Base-by-base conservation (phyloP, 2,329 filamentous ascomycete species). In the Lithohypha guttulata region DNA sequence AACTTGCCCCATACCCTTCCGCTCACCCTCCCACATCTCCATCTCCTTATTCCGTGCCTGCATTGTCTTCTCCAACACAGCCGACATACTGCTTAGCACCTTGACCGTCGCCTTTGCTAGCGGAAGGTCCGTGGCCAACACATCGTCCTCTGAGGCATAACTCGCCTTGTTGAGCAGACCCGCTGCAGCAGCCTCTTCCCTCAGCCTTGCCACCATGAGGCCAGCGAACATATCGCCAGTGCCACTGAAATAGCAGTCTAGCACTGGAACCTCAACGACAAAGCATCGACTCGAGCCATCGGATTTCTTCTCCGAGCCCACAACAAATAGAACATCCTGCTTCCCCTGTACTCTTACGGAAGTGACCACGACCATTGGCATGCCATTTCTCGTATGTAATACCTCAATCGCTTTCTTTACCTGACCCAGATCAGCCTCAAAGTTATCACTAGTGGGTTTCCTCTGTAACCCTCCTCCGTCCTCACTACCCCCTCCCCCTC, bases 171-270 rank as follows among this genome's bases (percentile, higher is more conserved):
- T 57, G 11, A 67, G 60, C 3, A 93, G 62, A 2, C 56, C 52
- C 2, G 57, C 51, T 4, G 53, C 55, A 0, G 65, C 64, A 2
- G 61, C 62, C 18, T 84, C 86, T 65, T 96, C 84, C 42, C 89
- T 79, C 55, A 98, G 77, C 20, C 89, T 78, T 27, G 84, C 84
- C 1, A 94, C 77, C 56, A 85, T 86, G 31, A 98, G 70, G 6
- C 89, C 89, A 20, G 86, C 89, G 56, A 98, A 96, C 89, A 98
- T 95, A 65, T 98, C 91, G 32, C 91, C 91, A 0, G 93, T 96
- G 27, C 91, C 91, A 52, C 82, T 86, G 63, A 96, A 98, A 69
- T 91, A 94, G 62, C 86, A 84, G 56, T 94, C 83, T 43, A 95
- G 79, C 19, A 81, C 75, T 0, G 89, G 86, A 41, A 95, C 84